Conservation (phyloP, 441 rosid species). For the Jatropha multifida region DNA sequence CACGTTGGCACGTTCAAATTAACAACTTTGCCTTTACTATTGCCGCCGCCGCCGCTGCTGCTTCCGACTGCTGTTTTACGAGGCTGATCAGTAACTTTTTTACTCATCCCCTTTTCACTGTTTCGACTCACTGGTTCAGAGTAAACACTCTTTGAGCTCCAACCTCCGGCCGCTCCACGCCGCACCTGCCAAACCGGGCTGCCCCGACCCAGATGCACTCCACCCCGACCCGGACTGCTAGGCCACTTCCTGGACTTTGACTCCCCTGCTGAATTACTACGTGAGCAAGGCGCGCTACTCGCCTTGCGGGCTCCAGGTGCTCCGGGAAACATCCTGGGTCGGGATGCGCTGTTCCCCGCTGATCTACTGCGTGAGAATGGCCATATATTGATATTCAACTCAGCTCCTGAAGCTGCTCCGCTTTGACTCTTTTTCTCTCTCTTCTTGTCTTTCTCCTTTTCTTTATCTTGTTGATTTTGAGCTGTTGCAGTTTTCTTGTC, state of each 20-base stretch:
- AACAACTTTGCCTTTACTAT: conserved; percentile 41
- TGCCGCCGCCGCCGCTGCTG: conserved; percentile 12
- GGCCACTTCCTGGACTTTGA: conserved; percentile 81
- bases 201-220: conserved; percentile 76
- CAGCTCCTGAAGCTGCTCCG: conserved; percentile 47
- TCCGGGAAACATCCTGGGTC: conserved; percentile 52
- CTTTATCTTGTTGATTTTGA: background rate
- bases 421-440: conserved; percentile 38
- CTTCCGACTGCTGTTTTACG: conserved; percentile 25
- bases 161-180: conserved; percentile 24
- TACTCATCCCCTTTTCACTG: conserved; percentile 22
- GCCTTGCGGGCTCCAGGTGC: conserved; percentile 54
- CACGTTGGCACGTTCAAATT: conserved; percentile 74
- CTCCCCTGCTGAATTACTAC: conserved; percentile 88
- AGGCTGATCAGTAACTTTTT: background rate
- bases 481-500: conserved; percentile 1
- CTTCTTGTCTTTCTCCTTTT: conserved; percentile 31
- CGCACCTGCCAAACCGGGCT: conserved; percentile 87
- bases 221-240: conserved; percentile 62
- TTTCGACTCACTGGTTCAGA: conserved; percentile 40
- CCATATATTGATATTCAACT: conserved; percentile 85
- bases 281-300: conserved; percentile 88
- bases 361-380: conserved; percentile 92
- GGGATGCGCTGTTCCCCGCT: conserved; percentile 58
- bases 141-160: conserved; percentile 16